Base-by-base conservation (phyloP, 2,329 filamentous ascomycete genomes). In the Beauveria medogensis region DNA sequence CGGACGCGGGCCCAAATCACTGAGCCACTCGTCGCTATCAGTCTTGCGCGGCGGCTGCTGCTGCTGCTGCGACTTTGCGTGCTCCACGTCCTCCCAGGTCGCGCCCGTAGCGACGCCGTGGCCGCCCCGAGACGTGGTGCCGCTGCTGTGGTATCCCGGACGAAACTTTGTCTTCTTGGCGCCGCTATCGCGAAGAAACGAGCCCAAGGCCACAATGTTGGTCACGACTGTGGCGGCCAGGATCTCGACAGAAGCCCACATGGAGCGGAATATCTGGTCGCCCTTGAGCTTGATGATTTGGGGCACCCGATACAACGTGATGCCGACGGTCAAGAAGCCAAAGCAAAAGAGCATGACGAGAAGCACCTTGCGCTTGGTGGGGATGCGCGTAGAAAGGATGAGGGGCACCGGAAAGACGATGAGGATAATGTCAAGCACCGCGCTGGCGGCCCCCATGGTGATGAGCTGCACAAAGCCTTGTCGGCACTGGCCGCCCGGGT, bases 361-460 rank as follows among this genome's bases (percentile, higher is more conserved):
- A 55, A 89, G 87, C 10, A 91, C 66, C 73, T 96, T 96, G 65
- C 89, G 86, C 72, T 87, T 90, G 9, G 85, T 68, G 0, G 82
- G 77, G 82, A 96, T 92, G 14, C 84, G 81, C 18, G 89, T 92
- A 53, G 82, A 81, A n/a, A 95, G 72, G 62, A 97, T 90, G 67
- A 96, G 89, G 0, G 92, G 90, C 24, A 96, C 88, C 0, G 92
- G 92, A 64, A 95, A 95, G 47, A 87, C 80, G 63, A 97, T 85
- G 2, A 97, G 83, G 0, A 96, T 78, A 1, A 96, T 74, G 69
- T 97, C 92, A 6, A 92, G 96, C 30, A 94, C 76, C 60, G 95
- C 86, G 69, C 96, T 92, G 71, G 87, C 88, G 1, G 83, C 80
- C 5, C 90, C 90, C 87, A 95, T 93, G 16, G 90, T 91, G 66